Conservation (phyloP, 306 rosid species). For the Lablab purpureus region DNA sequence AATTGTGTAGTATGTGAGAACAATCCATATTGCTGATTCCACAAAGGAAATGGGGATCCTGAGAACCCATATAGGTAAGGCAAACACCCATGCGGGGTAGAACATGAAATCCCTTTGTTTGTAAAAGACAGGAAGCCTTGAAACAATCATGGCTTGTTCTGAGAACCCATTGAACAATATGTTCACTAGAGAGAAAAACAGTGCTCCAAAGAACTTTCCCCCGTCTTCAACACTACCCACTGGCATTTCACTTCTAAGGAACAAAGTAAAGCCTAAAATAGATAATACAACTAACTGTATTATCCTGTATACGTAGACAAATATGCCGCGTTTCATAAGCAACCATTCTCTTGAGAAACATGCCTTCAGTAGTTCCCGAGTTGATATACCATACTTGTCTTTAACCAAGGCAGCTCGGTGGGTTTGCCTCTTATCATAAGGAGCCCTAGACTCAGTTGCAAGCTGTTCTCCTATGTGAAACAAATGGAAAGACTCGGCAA, state of each 20-base stretch:
- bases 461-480: slow-evolving; percentile 66
- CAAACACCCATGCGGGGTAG: slow-evolving; percentile 88
- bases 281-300: slow-evolving; percentile 65
- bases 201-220: slow-evolving; percentile 70
- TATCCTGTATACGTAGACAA: slow-evolving; percentile 69
- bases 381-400: slow-evolving; percentile 73
- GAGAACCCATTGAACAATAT: slow-evolving; percentile 85
- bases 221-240: slow-evolving; percentile 63
- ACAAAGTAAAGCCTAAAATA: slow-evolving; percentile 63
- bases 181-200: slow-evolving; percentile 69
- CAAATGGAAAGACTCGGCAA: slow-evolving; percentile 49
- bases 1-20: slow-evolving; percentile 77
- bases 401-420: slow-evolving; percentile 82
- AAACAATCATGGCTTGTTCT: slow-evolving; percentile 66
- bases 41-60: slow-evolving; percentile 73
- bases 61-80: slow-evolving; percentile 74
- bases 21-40: slow-evolving; percentile 78
- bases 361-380: slow-evolving; percentile 73
- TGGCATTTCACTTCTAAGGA: slow-evolving; percentile 71
- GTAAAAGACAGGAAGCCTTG: slow-evolving; percentile 72
- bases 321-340: slow-evolving; percentile 68
- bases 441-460: slow-evolving; percentile 53
- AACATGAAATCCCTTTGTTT: slow-evolving; percentile 82
- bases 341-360: slow-evolving; percentile 82
- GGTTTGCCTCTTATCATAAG: slow-evolving; percentile 59